Conservation (phyloP, 768 basidiomycete genomes). For the Vararia minispora region DNA sequence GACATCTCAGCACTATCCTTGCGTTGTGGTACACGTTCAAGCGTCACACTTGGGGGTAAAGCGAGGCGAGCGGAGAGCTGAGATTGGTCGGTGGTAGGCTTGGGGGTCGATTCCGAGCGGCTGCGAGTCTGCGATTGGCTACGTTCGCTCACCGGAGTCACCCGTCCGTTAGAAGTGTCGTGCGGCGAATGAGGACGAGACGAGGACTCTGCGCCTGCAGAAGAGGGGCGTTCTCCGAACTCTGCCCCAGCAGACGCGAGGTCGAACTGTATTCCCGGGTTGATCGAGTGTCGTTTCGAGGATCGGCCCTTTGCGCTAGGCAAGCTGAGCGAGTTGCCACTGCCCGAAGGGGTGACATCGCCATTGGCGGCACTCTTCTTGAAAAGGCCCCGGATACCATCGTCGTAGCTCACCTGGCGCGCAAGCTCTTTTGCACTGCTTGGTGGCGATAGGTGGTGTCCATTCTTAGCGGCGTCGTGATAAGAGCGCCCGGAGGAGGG, state of each 20-base stretch:
- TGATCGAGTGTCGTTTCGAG: conserved; percentile 43
- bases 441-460: conserved; percentile 13
- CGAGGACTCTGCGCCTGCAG: neutral
- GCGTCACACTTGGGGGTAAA: conserved; percentile 10
- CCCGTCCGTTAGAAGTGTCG: too few species aligned
- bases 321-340: too few species aligned
- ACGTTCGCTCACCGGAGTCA: too few species aligned
- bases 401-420: conserved; percentile 30
- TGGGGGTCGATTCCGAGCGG: conserved; percentile 3
- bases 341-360: conserved; percentile 5
- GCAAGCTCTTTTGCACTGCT: conserved; percentile 17
- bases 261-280: conserved; percentile 34
- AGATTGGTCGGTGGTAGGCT: neutral
- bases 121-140: conserved; percentile 3
- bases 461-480: too few species aligned
- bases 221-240: conserved; percentile 3
- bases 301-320: conserved; percentile 25
- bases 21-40: conserved; percentile 13
- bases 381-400: conserved; percentile 29
- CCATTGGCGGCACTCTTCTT: conserved; percentile 14
- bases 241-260: conserved; percentile 6
- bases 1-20: conserved; percentile 9
- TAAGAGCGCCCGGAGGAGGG: too few species aligned
- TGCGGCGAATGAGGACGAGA: conserved; percentile 7
- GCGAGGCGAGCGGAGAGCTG: conserved; percentile 15